phyloP scores from a whole-genome alignment of 106 monocot genomes.

The Platanthera zijinensis region DNA sequence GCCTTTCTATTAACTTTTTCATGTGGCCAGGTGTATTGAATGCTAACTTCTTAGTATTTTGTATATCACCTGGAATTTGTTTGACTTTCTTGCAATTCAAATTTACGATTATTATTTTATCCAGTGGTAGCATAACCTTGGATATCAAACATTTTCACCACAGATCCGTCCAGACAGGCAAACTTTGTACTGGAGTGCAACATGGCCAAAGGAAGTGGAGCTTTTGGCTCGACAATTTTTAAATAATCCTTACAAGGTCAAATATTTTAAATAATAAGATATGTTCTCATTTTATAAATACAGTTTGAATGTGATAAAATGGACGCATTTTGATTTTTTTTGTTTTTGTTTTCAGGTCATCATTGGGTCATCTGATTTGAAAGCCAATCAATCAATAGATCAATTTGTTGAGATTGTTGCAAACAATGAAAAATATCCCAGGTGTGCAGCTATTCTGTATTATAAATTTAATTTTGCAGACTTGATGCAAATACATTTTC shows the following conservation, averaged over 20 bases:
- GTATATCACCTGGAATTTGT: not conserved
- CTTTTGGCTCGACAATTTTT: slow-evolving; percentile 78
- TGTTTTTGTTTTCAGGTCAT: slow-evolving; percentile 36
- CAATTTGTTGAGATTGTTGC: slow-evolving; percentile 86
- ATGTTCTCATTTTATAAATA: not conserved
- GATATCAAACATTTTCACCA: slow-evolving; percentile 7
- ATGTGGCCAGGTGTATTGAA: not conserved
- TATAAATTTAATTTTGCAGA: not conserved
- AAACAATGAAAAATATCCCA: slow-evolving; percentile 87
- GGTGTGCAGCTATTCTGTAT: slow-evolving; percentile 26
- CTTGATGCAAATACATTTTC: not conserved
- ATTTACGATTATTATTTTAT: not conserved
- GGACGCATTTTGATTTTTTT: not conserved
- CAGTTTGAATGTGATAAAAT: not conserved
- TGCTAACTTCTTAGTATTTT: not conserved
- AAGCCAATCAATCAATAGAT: slow-evolving; percentile 92
- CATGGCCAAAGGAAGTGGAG: slow-evolving; percentile 97
- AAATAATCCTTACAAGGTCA: slow-evolving; percentile 86
- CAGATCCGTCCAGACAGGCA: slow-evolving; percentile 99
- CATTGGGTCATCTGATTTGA: slow-evolving; percentile 83
- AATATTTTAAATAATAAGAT: slow-evolving; percentile 1
- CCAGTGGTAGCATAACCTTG: not conserved
- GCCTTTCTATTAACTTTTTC: not conserved
- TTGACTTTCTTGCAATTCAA: not conserved
- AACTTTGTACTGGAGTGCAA: slow-evolving; percentile 98